Percentiles rank a stretch among this genome's conserved stretches.
These are phyloP conservation scores for Fusarium tjaetaba DNA, from an alignment of 2,329 filamentous ascomycete genomes.

Conservation along the genomic window DNA sequence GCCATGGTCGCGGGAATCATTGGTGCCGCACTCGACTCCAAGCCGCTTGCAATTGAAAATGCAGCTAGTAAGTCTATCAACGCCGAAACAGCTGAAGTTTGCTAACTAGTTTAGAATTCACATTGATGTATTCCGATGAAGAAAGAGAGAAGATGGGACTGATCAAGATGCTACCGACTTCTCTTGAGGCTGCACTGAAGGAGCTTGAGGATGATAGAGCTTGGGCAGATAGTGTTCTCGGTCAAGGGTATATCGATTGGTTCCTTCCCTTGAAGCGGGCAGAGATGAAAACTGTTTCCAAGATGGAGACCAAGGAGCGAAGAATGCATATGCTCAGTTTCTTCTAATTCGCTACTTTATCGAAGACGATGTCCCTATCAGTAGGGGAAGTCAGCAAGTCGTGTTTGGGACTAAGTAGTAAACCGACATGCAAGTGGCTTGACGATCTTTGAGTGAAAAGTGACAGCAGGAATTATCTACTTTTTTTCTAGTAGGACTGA, in stretches of 20 bases:
- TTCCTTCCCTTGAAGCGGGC: neutral
- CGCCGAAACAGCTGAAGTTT: fast-evolving
- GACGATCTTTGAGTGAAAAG: neutral
- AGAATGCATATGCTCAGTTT: neutral
- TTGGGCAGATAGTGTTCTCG: neutral
- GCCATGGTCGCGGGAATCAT: slow-evolving; percentile 6
- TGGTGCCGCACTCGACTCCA: neutral
- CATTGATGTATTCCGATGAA: neutral
- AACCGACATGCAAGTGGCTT: neutral
- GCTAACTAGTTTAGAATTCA: neutral
- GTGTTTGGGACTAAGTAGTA: neutral
- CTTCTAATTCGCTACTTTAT: neutral
- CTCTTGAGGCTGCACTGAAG: neutral
- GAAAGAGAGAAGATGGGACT: neutral
- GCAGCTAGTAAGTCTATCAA: neutral
- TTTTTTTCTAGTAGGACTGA: neutral
- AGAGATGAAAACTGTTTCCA: neutral
- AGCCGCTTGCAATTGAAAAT: neutral
- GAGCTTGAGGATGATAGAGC: neutral
- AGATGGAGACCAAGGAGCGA: neutral
- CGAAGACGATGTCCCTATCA: neutral
- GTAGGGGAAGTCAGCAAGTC: neutral
- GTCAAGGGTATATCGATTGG: slow-evolving; percentile 6
- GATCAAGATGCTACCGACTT: neutral
- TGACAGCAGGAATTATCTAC: neutral